A percentile compares a stretch with the other conserved stretches of the same genome.
These are phyloP conservation scores for Paracamarosporium sp. DNA, from an alignment of 2,329 filamentous ascomycete genomes.

Conservation along the genomic window DNA sequence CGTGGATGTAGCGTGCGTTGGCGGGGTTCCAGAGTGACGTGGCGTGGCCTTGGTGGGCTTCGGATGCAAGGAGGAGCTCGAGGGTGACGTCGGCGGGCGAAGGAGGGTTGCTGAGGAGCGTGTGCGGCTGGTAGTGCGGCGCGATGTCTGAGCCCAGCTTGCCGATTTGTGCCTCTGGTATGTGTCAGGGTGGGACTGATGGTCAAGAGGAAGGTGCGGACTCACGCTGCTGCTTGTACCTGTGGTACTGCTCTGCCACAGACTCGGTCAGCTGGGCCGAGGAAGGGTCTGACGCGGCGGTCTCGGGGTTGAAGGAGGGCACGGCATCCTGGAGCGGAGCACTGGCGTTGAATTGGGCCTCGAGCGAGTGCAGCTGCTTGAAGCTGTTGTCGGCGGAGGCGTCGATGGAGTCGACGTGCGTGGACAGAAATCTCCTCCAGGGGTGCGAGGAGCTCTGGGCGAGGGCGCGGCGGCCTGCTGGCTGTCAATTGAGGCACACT, in stretches of 20 bases:
- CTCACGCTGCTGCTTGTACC: slow-evolving; percentile 50
- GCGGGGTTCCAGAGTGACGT: slow-evolving; percentile 93
- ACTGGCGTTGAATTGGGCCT: slow-evolving; percentile 41
- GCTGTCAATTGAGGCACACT: background rate
- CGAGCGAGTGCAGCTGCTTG: slow-evolving; percentile 38
- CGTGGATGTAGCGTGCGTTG: slow-evolving; percentile 93
- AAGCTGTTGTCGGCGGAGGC: slow-evolving; percentile 37
- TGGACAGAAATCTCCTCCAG: slow-evolving; percentile 38
- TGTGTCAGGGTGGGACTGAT: slow-evolving; percentile 15
- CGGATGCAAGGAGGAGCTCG: slow-evolving; percentile 72
- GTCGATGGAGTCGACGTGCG: slow-evolving; percentile 40
- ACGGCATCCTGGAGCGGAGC: slow-evolving; percentile 19
- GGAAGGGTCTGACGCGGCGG: slow-evolving; percentile 19
- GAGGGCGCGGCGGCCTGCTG: slow-evolving; percentile 49
- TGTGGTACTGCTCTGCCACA: slow-evolving; percentile 51
- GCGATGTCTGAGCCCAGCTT: slow-evolving; percentile 48
- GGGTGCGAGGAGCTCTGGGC: slow-evolving; percentile 30
- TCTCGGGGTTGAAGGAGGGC: slow-evolving; percentile 27
- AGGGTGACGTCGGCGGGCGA: slow-evolving; percentile 81
- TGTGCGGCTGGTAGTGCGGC: slow-evolving; percentile 69
- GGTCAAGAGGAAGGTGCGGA: background rate
- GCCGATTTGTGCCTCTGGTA: slow-evolving; percentile 41
- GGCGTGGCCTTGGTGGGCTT: slow-evolving; percentile 76
- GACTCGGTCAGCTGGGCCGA: slow-evolving; percentile 15
- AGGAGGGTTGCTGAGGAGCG: slow-evolving; percentile 75